Evolutionary conservation across 2,329 filamentous ascomycete species (phyloP), one percentile per base, ranked within the genome.

Genomic region (Plenodomus lindquistii): DNA sequence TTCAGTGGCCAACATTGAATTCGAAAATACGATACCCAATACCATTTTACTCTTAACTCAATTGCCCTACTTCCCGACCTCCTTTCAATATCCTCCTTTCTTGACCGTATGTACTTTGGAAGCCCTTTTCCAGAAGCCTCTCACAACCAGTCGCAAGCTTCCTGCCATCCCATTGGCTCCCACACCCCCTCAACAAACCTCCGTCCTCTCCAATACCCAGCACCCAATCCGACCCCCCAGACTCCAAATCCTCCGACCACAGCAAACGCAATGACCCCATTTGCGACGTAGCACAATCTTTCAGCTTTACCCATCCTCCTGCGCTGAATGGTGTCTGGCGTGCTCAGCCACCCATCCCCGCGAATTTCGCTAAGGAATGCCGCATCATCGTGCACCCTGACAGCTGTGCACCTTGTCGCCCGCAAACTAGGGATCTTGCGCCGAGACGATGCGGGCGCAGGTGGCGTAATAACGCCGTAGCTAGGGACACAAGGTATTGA

Each of bases 281-380:
- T 22, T 29, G 15, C 21, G 18, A 36, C 31, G 7, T 56, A 46
- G 53, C 40, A 13, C 29, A 40, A 2, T 20, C 19, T 20, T 41
- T 36, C 44, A 50, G 42, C 44, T 49, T 42, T 34, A 41, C 21
- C 31, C 35, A 22, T 44, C 24, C 40, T 49, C 19, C 44, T 21
- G 17, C 46, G 17, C 41, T 44, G 21, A 48, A 44, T 52, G 50
- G 50, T 46, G 39, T 42, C 44, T 39, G 41, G 44, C 15, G 10
- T 18, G 15, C 38, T 42, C 46, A 44, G 42, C 39, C 42, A 34
- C 27, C 37, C n/a, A 29, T 37, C 37, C 42, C 45, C 36, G 43
- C 11, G 41, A 54, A 57, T 54, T 20, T 57, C 48, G 52, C 52
- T 55, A 49, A 19, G 22, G 11, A 4, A 4, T 15, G 27, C 27